Evolutionary conservation across 495 filamentous ascomycete genomes (phyloP).

Genomic region (Staphylotrichum longicolle): DNA sequence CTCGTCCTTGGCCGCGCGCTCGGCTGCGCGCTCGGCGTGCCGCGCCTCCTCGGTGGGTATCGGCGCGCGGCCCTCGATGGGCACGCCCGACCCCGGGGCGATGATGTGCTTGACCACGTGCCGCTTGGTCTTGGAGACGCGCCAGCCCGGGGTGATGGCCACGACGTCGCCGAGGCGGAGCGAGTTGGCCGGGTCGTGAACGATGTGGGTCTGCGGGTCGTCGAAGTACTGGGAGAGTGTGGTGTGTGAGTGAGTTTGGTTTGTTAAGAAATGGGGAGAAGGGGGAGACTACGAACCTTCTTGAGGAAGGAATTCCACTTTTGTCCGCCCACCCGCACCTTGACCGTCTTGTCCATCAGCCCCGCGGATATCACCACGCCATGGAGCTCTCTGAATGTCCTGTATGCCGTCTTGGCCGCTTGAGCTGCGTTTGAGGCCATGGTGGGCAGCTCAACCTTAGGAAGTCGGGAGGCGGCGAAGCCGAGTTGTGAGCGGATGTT

Average conservation of each 20-base stretch:
- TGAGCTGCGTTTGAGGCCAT: constrained; percentile 37
- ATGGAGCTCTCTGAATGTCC: constrained; percentile 41
- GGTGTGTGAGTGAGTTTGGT: no score
- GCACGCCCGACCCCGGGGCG: constrained; percentile 61
- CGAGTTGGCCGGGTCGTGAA: constrained; percentile 74
- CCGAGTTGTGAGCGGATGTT: not conserved
- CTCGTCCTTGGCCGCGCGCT: constrained; percentile 51
- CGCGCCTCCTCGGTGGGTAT: constrained; percentile 64
- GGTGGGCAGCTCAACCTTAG: constrained; percentile 4
- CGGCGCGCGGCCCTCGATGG: constrained; percentile 60
- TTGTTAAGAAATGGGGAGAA: not conserved
- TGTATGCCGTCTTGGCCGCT: constrained; percentile 26
- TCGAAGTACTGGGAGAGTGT: constrained; percentile 45
- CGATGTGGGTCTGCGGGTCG: constrained; percentile 52
- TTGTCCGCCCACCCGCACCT: constrained; percentile 59
- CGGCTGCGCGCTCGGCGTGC: constrained; percentile 46
- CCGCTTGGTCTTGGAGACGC: constrained; percentile 61
- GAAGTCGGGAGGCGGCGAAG: no score
- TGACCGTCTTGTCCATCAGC: constrained; percentile 68
- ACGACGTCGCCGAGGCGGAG: constrained; percentile 75
- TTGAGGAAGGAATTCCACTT: constrained; percentile 60
- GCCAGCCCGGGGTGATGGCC: constrained; percentile 66
- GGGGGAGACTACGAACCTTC: constrained; percentile 44
- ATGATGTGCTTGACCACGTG: constrained; percentile 79
- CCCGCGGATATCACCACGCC: constrained; percentile 67